A percentile compares a stretch with the other conserved stretches of the same genome.
These are phyloP conservation scores for Colletotrichum simmondsii DNA, from an alignment of 2,329 filamentous ascomycete genomes.

Conservation along the genomic window DNA sequence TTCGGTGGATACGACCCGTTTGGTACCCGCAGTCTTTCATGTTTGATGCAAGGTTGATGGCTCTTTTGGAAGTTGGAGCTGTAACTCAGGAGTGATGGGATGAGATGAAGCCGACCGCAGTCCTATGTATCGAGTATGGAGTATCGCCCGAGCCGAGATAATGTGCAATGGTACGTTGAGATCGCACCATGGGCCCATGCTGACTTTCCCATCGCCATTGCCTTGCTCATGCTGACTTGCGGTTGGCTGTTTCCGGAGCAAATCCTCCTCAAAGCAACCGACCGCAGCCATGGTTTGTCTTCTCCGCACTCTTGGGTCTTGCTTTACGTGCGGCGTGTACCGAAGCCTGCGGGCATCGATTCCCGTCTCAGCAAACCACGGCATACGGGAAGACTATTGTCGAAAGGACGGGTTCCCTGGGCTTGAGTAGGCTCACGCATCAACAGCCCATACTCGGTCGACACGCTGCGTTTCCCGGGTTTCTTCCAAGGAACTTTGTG, in stretches of 20 bases:
- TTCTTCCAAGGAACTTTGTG: not conserved
- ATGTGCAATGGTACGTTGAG: not conserved
- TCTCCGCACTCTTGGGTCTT: constrained; percentile 24
- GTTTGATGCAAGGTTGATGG: constrained; percentile 12
- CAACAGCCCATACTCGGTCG: constrained; percentile 17
- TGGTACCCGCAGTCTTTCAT: constrained; percentile 1
- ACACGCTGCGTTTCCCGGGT: not conserved
- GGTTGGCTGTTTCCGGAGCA: constrained; percentile 23
- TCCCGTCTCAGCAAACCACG: not conserved
- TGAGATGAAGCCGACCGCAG: not conserved
- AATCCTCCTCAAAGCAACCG: constrained; percentile 13
- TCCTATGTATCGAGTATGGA: not conserved
- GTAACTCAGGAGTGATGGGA: not conserved
- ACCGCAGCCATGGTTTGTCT: constrained; percentile 1
- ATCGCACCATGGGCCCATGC: not conserved
- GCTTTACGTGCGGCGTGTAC: not conserved
- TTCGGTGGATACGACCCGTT: constrained; percentile 18
- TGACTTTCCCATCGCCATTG: not conserved
- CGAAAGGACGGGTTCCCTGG: not conserved
- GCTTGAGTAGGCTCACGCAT: not conserved
- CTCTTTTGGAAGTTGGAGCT: not conserved
- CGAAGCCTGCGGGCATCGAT: constrained; percentile 4
- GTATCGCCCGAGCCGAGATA: not conserved
- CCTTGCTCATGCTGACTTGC: not conserved
- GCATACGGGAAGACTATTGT: not conserved